Evolutionary conservation across 306 rosid species (phyloP).

Genomic region (Inga laurina): DNA sequence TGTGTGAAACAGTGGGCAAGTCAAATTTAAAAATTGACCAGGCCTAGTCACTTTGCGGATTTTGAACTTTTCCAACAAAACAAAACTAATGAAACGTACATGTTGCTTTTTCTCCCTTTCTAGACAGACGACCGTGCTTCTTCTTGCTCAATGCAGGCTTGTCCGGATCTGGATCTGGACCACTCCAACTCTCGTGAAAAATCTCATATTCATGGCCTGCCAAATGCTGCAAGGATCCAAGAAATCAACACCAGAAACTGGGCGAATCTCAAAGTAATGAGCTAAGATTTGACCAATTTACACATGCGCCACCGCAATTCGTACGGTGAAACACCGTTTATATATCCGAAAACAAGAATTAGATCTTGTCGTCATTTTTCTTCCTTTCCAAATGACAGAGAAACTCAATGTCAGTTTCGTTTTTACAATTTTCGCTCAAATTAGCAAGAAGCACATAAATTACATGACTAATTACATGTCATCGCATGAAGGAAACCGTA

Average conservation of each 20-base stretch:
- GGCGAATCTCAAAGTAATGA: background rate
- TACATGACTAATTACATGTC: background rate
- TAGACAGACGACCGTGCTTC: conserved; percentile 47
- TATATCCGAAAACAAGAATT: background rate
- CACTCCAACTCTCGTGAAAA: conserved; percentile 61
- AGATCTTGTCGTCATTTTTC: background rate
- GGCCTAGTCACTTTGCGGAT: background rate
- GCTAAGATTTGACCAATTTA: conserved; percentile 12
- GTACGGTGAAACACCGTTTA: background rate
- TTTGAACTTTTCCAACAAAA: conserved; percentile 31
- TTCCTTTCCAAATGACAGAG: background rate
- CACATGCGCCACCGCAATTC: background rate
- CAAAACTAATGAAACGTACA: conserved; percentile 47
- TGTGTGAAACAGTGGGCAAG: conserved; percentile 34
- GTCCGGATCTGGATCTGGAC: conserved; percentile 73
- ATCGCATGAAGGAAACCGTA: background rate
- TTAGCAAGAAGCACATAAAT: background rate
- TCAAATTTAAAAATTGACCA: conserved; percentile 35
- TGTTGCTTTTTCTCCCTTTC: conserved; percentile 66
- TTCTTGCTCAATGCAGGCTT: conserved; percentile 40
- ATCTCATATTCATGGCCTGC: conserved; percentile 54
- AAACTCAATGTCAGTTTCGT: background rate
- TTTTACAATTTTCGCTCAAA: background rate
- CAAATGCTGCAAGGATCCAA: conserved; percentile 63
- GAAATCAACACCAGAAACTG: background rate